These are phyloP conservation scores for Afroboletus lepidellus DNA, from an alignment of 1,284 basidiomycete genomes.

Conservation along the genomic window DNA sequence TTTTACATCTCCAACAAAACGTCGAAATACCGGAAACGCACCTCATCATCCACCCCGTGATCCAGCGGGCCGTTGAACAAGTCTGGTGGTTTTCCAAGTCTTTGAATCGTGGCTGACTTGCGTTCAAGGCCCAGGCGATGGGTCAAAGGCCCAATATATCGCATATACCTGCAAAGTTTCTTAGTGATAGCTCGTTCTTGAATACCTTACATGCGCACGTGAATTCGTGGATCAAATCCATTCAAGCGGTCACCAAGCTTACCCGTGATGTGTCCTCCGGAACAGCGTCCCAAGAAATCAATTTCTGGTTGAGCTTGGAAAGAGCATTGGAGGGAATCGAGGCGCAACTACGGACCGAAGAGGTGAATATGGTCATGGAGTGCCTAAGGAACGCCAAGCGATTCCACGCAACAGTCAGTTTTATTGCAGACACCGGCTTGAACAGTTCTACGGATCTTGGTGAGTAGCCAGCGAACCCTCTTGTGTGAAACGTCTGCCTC, in stretches of 20 bases:
- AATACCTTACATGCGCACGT: constrained; percentile 94
- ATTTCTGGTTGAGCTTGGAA: constrained; percentile 97
- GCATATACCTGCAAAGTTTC: constrained; percentile 68
- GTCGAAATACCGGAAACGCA: constrained; percentile 98
- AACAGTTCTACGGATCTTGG: constrained; percentile 89
- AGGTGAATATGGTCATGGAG: constrained; percentile 94
- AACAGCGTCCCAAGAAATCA: constrained; percentile 97
- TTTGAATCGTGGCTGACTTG: constrained; percentile 14
- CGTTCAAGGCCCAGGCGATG: constrained; percentile 50
- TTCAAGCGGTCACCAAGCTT: constrained; percentile 95
- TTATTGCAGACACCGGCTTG: constrained; percentile 95
- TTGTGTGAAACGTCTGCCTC: constrained; percentile 6
- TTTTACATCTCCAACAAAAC: constrained; percentile 96
- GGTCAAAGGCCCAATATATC: constrained; percentile 71
- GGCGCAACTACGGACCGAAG: constrained; percentile 86
- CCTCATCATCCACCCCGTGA: constrained; percentile 87
- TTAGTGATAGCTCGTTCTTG: constrained; percentile 89
- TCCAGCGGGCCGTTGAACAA: constrained; percentile 85
- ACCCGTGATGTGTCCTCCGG: constrained; percentile 91
- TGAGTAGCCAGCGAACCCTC: constrained; percentile 35
- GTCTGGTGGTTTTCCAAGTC: constrained; percentile 31
- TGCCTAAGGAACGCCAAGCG: constrained; percentile 94
- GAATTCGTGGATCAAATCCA: constrained; percentile 98
- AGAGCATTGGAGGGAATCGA: constrained; percentile 93
- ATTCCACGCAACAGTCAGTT: constrained; percentile 96